A percentile compares a stretch with the other conserved stretches of the same genome.
Evolutionary conservation across 169 alveolate species (phyloP).

Genomic region (Amoebophrya sp.): DNA sequence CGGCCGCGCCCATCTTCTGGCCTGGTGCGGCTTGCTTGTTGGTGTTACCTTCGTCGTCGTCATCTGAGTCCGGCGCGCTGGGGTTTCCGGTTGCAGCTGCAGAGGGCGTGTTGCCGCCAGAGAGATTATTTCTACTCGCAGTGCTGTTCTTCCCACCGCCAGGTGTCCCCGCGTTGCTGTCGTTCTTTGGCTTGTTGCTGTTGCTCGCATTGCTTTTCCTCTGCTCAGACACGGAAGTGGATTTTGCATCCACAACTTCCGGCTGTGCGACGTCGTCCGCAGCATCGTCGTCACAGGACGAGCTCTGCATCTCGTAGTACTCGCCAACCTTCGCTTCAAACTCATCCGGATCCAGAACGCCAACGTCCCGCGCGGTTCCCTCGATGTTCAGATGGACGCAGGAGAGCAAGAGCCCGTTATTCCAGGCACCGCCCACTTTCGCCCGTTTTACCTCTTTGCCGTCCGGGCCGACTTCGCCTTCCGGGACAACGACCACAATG

Average conservation of each 20-base stretch:
- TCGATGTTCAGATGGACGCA: not conserved
- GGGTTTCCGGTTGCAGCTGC: not conserved
- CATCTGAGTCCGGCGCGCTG: not conserved
- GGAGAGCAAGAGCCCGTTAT: not conserved
- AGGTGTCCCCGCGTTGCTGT: not conserved
- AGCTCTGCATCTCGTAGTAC: not conserved
- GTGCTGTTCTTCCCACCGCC: not conserved
- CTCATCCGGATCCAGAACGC: not conserved
- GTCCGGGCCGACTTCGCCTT: not conserved
- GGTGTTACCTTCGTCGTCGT: not conserved
- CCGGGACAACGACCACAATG: not conserved
- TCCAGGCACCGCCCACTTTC: slow-evolving; percentile 1
- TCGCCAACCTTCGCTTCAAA: not conserved
- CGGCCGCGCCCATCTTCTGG: slow-evolving; percentile 14
- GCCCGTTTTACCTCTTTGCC: not conserved
- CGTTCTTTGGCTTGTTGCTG: not conserved
- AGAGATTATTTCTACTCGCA: too few relatives aligned
- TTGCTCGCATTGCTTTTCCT: too few relatives aligned
- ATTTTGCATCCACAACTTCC: too few relatives aligned
- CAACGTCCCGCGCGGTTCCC: not conserved
- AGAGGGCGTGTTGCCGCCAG: too few relatives aligned
- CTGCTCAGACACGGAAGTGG: too few relatives aligned
- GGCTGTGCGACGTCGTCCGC: too few relatives aligned
- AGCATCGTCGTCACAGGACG: too few relatives aligned
- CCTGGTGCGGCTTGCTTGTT: not conserved